phyloP scores from a whole-genome alignment of 2,329 filamentous ascomycete genomes.

The Alternaria ethzedia region DNA sequence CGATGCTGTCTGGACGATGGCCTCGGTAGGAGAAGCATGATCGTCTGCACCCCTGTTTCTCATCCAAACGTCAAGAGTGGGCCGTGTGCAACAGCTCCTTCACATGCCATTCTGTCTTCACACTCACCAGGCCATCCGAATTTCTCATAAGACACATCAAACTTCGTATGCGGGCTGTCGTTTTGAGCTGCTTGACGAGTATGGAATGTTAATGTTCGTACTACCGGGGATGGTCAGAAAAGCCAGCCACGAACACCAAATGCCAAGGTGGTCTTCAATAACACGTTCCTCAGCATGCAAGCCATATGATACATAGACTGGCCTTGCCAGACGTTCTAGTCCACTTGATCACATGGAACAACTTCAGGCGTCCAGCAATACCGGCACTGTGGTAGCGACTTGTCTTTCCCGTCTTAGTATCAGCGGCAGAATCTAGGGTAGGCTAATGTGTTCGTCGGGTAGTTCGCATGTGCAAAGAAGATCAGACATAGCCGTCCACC shows the following conservation, averaged over 20 bases:
- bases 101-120: not conserved
- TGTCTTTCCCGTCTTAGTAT: not conserved
- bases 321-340: not conserved
- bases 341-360: not conserved
- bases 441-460: not conserved
- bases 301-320: not conserved
- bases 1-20: not conserved
- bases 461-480: not conserved
- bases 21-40: not conserved
- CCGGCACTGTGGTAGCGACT: not conserved
- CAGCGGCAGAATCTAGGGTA: not conserved
- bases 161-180: not conserved
- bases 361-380: not conserved
- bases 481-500: not conserved
- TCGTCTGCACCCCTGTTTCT: constrained; percentile 9
- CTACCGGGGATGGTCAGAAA: not conserved
- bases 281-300: not conserved
- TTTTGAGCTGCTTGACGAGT: not conserved
- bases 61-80: not conserved
- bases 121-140: not conserved
- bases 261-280: not conserved
- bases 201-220: not conserved
- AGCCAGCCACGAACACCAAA: not conserved
- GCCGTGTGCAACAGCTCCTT: constrained; percentile 3
- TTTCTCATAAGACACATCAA: not conserved